A percentile compares a stretch with the other conserved stretches of the same genome.
phyloP scores from a whole-genome alignment of 2,329 filamentous ascomycete species.

The Arachnopeziza araneosa region DNA sequence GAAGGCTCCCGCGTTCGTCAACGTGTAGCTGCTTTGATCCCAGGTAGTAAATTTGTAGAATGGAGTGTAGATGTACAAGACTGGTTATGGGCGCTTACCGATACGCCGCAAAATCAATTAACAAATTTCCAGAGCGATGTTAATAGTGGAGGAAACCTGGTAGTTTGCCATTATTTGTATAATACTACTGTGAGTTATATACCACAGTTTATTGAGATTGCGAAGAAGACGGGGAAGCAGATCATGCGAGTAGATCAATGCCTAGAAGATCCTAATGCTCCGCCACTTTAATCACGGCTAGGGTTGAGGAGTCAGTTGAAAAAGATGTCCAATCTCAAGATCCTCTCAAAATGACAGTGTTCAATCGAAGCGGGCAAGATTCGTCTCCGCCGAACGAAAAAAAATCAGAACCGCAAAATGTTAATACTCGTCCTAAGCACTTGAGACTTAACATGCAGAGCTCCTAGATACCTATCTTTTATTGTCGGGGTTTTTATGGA shows the following conservation, averaged over 20 bases:
- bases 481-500: no score
- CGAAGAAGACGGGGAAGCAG: slow-evolving; percentile 57
- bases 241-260: slow-evolving; percentile 64
- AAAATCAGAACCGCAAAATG: no score
- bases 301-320: no score
- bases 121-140: slow-evolving; percentile 61
- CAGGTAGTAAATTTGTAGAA: slow-evolving; percentile 54
- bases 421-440: no score
- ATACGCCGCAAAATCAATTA: slow-evolving; percentile 61
- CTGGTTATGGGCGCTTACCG: slow-evolving; percentile 58
- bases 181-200: slow-evolving; percentile 59
- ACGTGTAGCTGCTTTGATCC: slow-evolving; percentile 47
- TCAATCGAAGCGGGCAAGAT: no score
- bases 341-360: no score
- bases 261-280: slow-evolving; percentile 55
- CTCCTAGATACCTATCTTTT: no score
- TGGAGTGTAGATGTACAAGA: slow-evolving; percentile 70
- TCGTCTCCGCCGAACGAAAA: no score
- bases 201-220: slow-evolving; percentile 57
- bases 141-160: slow-evolving; percentile 54
- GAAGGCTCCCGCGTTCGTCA: slow-evolving; percentile 63
- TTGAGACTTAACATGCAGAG: no score
- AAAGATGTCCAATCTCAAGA: no score
- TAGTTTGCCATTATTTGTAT: slow-evolving; percentile 66
- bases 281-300: slow-evolving; percentile 31